Percentiles rank a stretch among this genome's conserved stretches.
These are phyloP conservation scores for Aspergillus panamensis DNA, from an alignment of 495 filamentous ascomycete species.

Conservation along the genomic window DNA sequence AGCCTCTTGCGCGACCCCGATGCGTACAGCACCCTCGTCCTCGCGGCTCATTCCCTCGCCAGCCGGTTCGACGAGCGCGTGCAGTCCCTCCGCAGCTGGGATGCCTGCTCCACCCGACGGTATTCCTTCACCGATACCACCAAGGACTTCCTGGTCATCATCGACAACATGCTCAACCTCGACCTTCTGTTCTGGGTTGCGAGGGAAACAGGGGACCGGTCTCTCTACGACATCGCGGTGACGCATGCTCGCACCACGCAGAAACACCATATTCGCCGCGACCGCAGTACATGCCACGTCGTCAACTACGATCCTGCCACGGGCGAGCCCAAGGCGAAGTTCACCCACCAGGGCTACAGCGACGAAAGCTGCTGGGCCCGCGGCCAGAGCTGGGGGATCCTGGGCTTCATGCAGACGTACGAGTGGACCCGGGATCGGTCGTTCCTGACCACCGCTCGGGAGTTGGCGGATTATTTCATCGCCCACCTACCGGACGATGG, in stretches of 20 bases:
- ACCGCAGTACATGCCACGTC: slow-evolving; percentile 38
- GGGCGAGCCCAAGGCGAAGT: slow-evolving; percentile 28
- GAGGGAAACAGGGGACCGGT: slow-evolving; percentile 26
- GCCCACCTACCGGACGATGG: slow-evolving; percentile 26
- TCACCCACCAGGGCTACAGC: slow-evolving; percentile 41
- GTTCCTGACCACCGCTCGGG: slow-evolving; percentile 34
- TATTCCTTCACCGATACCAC: slow-evolving; percentile 30
- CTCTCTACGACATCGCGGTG: slow-evolving; percentile 32
- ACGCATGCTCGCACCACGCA: slow-evolving; percentile 34
- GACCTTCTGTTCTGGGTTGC: slow-evolving; percentile 46
- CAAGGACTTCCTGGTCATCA: slow-evolving; percentile 37
- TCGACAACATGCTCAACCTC: slow-evolving; percentile 49
- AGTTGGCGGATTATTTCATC: slow-evolving; percentile 39
- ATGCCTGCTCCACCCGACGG: slow-evolving; percentile 29
- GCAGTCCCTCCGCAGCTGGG: slow-evolving; percentile 40
- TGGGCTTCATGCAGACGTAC: slow-evolving; percentile 44
- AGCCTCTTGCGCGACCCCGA: slow-evolving; percentile 32
- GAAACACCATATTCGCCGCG: slow-evolving; percentile 33
- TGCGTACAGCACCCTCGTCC: slow-evolving; percentile 28
- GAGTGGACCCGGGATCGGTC: slow-evolving; percentile 34
- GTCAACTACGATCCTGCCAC: slow-evolving; percentile 36
- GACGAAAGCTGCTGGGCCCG: slow-evolving; percentile 42
- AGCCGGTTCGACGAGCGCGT: slow-evolving; percentile 32
- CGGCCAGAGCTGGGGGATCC: slow-evolving; percentile 47
- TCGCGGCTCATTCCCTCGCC: slow-evolving; percentile 37